phyloP scores from a whole-genome alignment of 208 protist species.

The Trypanosomatidae sp. region DNA sequence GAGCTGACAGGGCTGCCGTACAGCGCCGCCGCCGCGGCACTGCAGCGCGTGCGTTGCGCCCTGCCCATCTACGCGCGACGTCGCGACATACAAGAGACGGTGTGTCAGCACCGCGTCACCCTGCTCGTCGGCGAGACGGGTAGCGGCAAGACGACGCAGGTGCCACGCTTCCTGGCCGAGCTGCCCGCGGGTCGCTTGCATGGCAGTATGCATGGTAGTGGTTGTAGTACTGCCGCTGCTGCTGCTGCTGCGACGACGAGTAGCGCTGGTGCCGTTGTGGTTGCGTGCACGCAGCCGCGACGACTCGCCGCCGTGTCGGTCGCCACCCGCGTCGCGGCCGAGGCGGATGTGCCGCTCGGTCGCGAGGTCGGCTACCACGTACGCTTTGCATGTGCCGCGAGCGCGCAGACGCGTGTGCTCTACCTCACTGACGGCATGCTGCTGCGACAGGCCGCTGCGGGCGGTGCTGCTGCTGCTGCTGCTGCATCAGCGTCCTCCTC shows the following conservation, averaged over 20 bases:
- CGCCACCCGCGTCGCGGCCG: slow-evolving; percentile 95
- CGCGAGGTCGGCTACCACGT: slow-evolving; percentile 98
- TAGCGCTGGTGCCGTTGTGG: background rate
- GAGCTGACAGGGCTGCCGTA: slow-evolving; percentile 28
- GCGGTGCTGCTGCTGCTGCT: too few species aligned
- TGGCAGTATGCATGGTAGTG: too few species aligned
- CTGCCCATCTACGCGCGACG: slow-evolving; percentile 61
- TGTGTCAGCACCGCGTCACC: slow-evolving; percentile 62
- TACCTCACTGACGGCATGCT: slow-evolving; percentile 99
- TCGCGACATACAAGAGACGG: slow-evolving; percentile 34
- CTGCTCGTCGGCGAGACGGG: slow-evolving; percentile 93
- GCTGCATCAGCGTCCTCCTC: too few species aligned
- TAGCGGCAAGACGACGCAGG: slow-evolving; percentile 95
- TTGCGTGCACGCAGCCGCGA: slow-evolving; percentile 97
- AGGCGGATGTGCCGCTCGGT: slow-evolving; percentile 95
- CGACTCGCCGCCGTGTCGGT: slow-evolving; percentile 98
- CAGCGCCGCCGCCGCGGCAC: slow-evolving; percentile 20
- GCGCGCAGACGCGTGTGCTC: slow-evolving; percentile 91
- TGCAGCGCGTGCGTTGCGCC: slow-evolving; percentile 18
- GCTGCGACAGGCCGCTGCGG: slow-evolving; percentile 85
- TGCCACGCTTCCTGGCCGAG: slow-evolving; percentile 88
- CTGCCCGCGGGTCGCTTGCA: slow-evolving; percentile 15
- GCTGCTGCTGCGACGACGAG: too few species aligned
- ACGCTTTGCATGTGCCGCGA: slow-evolving; percentile 95
- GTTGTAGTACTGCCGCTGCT: too few species aligned